Evolutionary conservation across 352 stramenopile species (phyloP).

Genomic region (Lagenidium giganteum): DNA sequence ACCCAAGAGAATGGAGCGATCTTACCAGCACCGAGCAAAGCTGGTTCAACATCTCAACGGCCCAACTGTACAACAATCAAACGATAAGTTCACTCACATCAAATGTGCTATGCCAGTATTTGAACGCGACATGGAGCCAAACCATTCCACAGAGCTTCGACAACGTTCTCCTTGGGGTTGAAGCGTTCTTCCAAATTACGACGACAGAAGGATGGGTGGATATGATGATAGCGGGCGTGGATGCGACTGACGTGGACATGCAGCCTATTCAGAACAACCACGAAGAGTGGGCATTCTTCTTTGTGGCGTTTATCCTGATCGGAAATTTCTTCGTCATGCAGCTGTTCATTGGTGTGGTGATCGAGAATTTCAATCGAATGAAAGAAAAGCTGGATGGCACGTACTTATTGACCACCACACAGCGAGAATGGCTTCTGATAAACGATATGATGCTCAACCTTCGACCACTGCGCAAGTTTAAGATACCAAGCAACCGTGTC

Average conservation of each 20-base stretch:
- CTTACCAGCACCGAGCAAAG: constrained; percentile 24
- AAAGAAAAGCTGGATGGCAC: constrained; percentile 57
- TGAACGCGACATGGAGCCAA: constrained; percentile 28
- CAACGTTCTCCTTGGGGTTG: constrained; percentile 64
- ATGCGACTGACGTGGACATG: constrained; percentile 87
- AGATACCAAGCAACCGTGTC: constrained; percentile 33
- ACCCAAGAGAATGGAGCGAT: constrained; percentile 36
- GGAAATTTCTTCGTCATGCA: constrained; percentile 91
- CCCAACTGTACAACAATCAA: constrained; percentile 9
- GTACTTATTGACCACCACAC: constrained; percentile 62
- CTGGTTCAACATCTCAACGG: constrained; percentile 28
- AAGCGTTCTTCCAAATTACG: constrained; percentile 89
- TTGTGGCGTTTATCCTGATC: constrained; percentile 87
- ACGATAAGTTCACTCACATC: constrained; percentile 28
- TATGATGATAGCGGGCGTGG: constrained; percentile 85
- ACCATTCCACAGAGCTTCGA: constrained; percentile 76
- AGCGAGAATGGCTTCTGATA: constrained; percentile 72
- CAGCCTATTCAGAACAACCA: constrained; percentile 83
- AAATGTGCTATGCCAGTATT: constrained; percentile 29
- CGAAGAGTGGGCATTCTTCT: constrained; percentile 77
- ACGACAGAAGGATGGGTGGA: constrained; percentile 88
- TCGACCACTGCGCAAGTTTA: constrained; percentile 30
- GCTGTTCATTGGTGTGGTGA: constrained; percentile 92
- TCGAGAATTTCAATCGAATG: constrained; percentile 90
- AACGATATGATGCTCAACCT: constrained; percentile 53